phyloP scores from a whole-genome alignment of 257 asterid genomes.

The Solanum sparsipilum region DNA sequence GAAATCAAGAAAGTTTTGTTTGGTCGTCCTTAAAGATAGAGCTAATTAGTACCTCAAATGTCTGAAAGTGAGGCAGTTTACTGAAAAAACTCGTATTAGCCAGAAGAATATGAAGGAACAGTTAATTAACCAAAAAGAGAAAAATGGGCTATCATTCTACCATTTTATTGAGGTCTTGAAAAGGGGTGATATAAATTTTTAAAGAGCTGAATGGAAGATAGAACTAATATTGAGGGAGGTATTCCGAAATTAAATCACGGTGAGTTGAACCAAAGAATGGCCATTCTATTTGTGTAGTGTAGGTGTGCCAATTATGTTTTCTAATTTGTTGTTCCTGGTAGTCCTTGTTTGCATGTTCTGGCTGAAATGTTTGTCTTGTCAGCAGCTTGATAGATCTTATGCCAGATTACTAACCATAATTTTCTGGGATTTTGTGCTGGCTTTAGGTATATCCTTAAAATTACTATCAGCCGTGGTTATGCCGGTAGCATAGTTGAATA shows the following conservation, averaged over 20 bases:
- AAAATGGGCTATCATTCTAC: neutral
- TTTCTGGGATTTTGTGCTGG: neutral
- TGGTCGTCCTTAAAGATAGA: neutral
- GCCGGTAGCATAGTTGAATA: constrained; percentile 90
- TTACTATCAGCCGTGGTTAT: constrained; percentile 85
- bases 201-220: neutral
- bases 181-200: neutral
- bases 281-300: neutral
- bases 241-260: neutral
- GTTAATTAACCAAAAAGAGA: neutral
- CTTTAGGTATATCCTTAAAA: constrained; percentile 79
- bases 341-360: neutral
- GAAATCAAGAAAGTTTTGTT: neutral
- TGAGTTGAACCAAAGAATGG: neutral
- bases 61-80: neutral
- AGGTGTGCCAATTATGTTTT: neutral
- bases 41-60: neutral
- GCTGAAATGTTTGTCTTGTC: neutral
- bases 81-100: neutral
- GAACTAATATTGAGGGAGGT: neutral
- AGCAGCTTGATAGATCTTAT: neutral
- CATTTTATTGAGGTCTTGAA: neutral
- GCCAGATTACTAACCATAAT: neutral
- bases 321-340: neutral
- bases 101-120: neutral